Evolutionary conservation across 192 early-diverging fungal species (phyloP), one percentile per base, ranked within the genome.

Genomic region (Entomortierella lignicola): DNA sequence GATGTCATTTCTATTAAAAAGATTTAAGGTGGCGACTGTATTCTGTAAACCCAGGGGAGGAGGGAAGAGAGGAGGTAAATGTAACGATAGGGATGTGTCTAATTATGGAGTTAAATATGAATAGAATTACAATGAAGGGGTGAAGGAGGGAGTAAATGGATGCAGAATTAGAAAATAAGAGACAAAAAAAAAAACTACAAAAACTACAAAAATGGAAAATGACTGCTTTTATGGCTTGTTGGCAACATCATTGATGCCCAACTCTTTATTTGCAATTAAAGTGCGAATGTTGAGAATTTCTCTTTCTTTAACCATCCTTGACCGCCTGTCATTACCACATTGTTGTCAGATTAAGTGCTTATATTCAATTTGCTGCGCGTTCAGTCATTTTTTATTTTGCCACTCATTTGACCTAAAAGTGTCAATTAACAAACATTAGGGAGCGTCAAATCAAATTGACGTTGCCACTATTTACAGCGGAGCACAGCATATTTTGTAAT

Each of bases 391-490:
- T 37, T 37, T n/a, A n/a, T 4, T 37, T 37, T 37, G 34, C 15
- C 4, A 50, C 48, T 50, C 21, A 23, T 50, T 50, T 50, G 48
- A 50, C 48, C 48, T 15, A 4, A 8, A 50, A 4, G 4, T 50
- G 48, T 50, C 48, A 50, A 21, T 17, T 10, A 50, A 21, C 48
- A 23, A 50, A 17, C 10, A 8, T 44, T 44, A 44, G 17, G 8
- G 48, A 21, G 15, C 21, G 15, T 50, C 15, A 21, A 10, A 4
- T 23, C 21, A 50, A 21, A 50, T 50, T 50, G 21, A 50, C 15
- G 6, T 57, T 31, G 55, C 31, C 55, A 57, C 52, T 54, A 54
- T 12, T 12, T 11, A 25, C 52, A 21, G 52, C 52, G 52, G 52
- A 37, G 34, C 34, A 37, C 34, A 10, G 5, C 34, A 7, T 37